Conservation (phyloP, 148 eudicot species). For the Heliamphora exappendiculata region DNA sequence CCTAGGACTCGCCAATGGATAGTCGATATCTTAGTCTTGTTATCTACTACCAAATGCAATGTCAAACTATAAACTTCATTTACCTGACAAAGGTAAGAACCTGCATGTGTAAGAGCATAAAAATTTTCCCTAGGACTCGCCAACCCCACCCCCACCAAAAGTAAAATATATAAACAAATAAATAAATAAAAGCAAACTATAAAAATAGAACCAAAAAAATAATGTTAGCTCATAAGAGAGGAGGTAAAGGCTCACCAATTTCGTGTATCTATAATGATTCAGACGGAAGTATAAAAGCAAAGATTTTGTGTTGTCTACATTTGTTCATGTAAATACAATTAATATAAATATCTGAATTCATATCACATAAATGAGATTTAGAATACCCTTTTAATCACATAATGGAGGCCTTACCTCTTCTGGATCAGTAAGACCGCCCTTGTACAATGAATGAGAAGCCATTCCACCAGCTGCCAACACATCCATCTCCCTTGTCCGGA, state of each 20-base stretch:
- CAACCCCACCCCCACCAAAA: background rate
- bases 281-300: background rate
- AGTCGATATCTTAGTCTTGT: background rate
- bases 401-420: slow-evolving; percentile 54
- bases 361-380: too few species aligned
- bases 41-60: background rate
- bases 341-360: background rate
- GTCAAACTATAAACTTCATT: background rate
- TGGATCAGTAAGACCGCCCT: slow-evolving; percentile 93
- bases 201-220: background rate
- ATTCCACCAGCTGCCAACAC: slow-evolving; percentile 67
- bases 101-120: background rate
- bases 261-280: background rate
- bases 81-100: background rate
- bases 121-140: background rate
- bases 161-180: background rate
- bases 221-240: background rate
- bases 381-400: background rate
- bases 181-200: too few species aligned
- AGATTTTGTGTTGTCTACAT: background rate
- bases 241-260: background rate
- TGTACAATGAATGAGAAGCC: slow-evolving; percentile 91
- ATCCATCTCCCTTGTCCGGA: slow-evolving; percentile 84
- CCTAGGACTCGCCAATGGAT: too few species aligned
- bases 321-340: background rate